phyloP scores from a whole-genome alignment of 75 land plant species.

The Larix kaempferi region DNA sequence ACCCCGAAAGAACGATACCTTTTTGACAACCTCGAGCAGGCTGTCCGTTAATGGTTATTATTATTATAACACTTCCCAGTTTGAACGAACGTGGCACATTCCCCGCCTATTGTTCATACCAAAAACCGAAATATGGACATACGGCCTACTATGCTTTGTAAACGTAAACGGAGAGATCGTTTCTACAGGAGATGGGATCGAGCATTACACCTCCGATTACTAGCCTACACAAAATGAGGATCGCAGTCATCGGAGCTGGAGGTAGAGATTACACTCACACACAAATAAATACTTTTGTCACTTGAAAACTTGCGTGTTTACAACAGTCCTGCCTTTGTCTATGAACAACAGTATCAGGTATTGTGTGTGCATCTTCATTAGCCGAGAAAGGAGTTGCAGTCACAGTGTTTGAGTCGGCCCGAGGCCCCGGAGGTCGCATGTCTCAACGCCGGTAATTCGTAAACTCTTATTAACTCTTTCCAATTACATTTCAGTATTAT shows the following conservation, averaged over 20 bases:
- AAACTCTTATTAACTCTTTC: too few relatives aligned
- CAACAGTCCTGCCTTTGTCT: not conserved
- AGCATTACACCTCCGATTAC: not conserved
- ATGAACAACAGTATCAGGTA: conserved; percentile 56
- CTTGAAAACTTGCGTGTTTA: too few relatives aligned
- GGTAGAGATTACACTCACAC: not conserved
- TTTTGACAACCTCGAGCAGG: too few relatives aligned
- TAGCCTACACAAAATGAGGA: not conserved
- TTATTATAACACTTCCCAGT: too few relatives aligned
- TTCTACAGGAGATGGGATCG: not conserved
- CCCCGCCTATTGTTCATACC: too few relatives aligned
- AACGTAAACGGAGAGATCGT: too few relatives aligned
- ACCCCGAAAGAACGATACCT: too few relatives aligned
- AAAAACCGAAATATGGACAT: too few relatives aligned
- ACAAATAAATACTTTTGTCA: too few relatives aligned
- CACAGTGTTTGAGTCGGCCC: conserved; percentile 66
- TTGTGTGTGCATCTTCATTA: conserved; percentile 62
- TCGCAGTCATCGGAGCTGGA: conserved; percentile 12
- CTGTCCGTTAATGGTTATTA: too few relatives aligned
- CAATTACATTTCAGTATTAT: not conserved
- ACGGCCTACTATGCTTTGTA: too few relatives aligned
- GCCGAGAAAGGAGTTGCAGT: conserved; percentile 67
- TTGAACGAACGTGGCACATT: too few relatives aligned
- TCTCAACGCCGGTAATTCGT: conserved; percentile 52
- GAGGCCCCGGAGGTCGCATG: conserved; percentile 90